phyloP scores from a whole-genome alignment of 768 basidiomycete species.

The Tulasnella sp. region DNA sequence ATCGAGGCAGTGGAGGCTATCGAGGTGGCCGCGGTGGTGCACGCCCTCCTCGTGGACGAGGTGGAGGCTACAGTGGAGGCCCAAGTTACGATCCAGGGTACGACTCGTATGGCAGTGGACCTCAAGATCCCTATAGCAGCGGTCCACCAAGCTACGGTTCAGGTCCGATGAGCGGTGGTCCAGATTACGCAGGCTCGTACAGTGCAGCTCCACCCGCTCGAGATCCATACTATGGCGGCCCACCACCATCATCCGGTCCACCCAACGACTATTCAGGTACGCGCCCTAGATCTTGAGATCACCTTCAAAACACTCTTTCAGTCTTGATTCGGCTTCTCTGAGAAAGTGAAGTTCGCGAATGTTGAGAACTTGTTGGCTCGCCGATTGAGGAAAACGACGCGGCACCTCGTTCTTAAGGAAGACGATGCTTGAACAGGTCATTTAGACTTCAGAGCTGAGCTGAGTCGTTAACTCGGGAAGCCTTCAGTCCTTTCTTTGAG shows the following conservation, averaged over 20 bases:
- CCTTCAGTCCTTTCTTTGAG: neutral
- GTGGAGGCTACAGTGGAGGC: slow-evolving; percentile 31
- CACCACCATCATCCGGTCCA: neutral
- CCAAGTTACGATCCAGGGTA: slow-evolving; percentile 23
- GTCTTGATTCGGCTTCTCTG: neutral
- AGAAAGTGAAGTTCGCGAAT: neutral
- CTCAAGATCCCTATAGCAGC: slow-evolving; percentile 2
- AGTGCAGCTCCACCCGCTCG: neutral
- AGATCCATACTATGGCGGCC: slow-evolving; percentile 7
- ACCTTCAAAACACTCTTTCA: neutral
- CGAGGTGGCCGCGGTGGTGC: slow-evolving; percentile 39
- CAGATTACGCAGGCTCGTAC: slow-evolving; percentile 1
- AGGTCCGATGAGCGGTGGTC: neutral
- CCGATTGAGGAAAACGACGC: neutral
- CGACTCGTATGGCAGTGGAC: slow-evolving; percentile 4
- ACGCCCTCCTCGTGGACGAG: slow-evolving; percentile 41
- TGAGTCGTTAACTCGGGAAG: neutral
- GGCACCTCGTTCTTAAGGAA: neutral
- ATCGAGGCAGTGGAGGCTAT: slow-evolving; percentile 25
- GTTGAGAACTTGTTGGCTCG: neutral
- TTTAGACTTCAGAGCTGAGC: slow-evolving; percentile 1
- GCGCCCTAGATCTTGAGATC: neutral
- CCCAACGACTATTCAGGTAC: neutral
- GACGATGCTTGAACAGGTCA: neutral
- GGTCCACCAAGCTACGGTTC: neutral